Percentiles rank a stretch among this genome's conserved stretches.
These are phyloP conservation scores for Phytophthora sansomeana DNA, from an alignment of 352 stramenopile species.

Conservation along the genomic window DNA sequence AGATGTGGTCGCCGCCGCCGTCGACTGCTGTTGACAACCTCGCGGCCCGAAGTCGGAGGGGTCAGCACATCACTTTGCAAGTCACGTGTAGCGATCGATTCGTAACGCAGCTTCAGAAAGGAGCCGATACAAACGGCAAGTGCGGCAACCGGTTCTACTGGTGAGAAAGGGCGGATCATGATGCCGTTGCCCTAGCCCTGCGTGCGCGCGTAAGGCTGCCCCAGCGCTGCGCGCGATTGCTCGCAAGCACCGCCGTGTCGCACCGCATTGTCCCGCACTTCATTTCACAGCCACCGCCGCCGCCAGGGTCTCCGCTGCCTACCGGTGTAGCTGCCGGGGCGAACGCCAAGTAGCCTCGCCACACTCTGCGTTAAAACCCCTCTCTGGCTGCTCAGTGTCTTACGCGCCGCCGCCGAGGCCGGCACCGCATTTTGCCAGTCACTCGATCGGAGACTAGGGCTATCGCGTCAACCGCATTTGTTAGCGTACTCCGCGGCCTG, in stretches of 20 bases:
- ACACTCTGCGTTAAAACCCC: no score
- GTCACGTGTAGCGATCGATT: constrained; percentile 9
- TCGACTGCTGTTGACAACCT: no score
- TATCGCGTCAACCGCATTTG: constrained; percentile 27
- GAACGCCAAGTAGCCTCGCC: no score
- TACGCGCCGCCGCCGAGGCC: no score
- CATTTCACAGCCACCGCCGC: background rate
- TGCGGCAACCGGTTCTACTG: constrained; percentile 1
- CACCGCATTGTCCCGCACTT: constrained; percentile 12
- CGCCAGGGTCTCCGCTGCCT: background rate
- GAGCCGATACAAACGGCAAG: constrained; percentile 14
- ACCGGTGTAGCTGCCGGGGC: no score
- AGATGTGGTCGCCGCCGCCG: no score
- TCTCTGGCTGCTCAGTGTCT: no score
- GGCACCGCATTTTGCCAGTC: constrained; percentile 10
- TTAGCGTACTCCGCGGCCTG: constrained; percentile 9
- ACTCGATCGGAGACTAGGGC: constrained; percentile 14
- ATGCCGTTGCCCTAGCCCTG: constrained; percentile 12
- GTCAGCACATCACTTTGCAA: no score
- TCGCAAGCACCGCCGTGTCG: constrained; percentile 22
- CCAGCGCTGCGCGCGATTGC: constrained; percentile 13
- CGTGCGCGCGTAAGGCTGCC: constrained; percentile 13
- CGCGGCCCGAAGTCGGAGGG: background rate
- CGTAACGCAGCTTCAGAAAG: background rate
- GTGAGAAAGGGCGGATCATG: constrained; percentile 10